Evolutionary conservation across 78 protist genomes (phyloP).

Genomic region (Monocercomonoides exilis): DNA sequence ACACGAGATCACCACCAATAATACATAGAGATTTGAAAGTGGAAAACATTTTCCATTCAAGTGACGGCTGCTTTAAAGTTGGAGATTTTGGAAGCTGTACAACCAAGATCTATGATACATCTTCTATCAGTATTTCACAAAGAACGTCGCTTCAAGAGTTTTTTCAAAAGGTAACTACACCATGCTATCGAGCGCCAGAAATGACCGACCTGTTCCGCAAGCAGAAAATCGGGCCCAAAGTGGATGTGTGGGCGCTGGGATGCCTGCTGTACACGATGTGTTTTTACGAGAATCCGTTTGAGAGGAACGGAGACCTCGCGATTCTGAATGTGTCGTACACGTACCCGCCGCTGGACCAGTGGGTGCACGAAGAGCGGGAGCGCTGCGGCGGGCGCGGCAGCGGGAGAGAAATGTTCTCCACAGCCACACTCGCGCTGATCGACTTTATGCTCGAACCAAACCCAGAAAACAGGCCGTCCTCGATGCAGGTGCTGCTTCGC

Average conservation of each 20-base stretch:
- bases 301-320: conserved; percentile 35
- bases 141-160: conserved; percentile 32
- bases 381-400: neutral
- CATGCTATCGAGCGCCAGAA: conserved; percentile 62
- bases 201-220: conserved; percentile 64
- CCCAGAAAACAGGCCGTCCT: neutral
- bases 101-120: neutral
- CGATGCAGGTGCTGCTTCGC: neutral
- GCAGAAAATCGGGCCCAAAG: conserved; percentile 45
- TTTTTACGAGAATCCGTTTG: conserved; percentile 50
- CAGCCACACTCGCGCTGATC: neutral
- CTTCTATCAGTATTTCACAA: neutral
- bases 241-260: conserved; percentile 69
- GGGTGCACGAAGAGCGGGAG: neutral
- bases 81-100: conserved; percentile 12
- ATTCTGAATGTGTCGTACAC: conserved; percentile 19
- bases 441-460: neutral
- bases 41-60: conserved; percentile 1
- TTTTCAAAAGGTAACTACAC: conserved; percentile 45
- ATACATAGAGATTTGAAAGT: conserved; percentile 21
- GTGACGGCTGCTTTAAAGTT: conserved; percentile 4
- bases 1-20: conserved; percentile 5
- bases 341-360: neutral
- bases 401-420: neutral
- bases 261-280: conserved; percentile 54